Base-by-base conservation (phyloP, 202 grass and related monocot species). In the Schoenoplectus tabernaemontani region DNA sequence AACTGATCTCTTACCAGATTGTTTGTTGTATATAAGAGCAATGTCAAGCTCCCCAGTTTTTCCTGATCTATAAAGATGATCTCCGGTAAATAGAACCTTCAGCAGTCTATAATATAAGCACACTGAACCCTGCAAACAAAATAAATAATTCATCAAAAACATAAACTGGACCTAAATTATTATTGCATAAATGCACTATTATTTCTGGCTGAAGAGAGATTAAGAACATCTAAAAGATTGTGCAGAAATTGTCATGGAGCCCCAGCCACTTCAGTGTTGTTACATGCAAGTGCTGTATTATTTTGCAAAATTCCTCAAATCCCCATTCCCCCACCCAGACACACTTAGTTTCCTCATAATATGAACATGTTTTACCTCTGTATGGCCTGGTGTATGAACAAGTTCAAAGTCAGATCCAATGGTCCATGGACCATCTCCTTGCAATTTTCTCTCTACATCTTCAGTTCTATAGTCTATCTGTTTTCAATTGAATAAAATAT, bases 331-430 rank as follows among this genome's bases (percentile, higher is more conserved):
- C 8, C 23, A 30, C 23, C 2, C 43, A 9, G 20, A 70, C 62
- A 22, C 68, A 43, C 23, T 30, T 17, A 72, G 32, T 50, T 72
- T 50, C 41, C 9, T 46, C 2, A 2, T 73, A 22, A 4, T 30
- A 73, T 80, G 11, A 44, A 50, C 48, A 48, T 23, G 51, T 73
- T 20, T 90, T 92, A 98, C 89, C 78, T 82, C 28, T 8, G 91
- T 94, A 83, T 98, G 95, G 51, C 91, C 95, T 86, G 95, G 95
- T 16, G 95, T 94, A 78, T 94, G 50, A 59, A 94, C 88, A 80
- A 94, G 87, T 77, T 92, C 68, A 62, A 94, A 89, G 79, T 92
- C 91, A 61, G 50, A 83, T 58, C 83, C 88, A 78, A 94, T 92
- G 76, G 62, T 87, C 89, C 95, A 98, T 19, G 95, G 95, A 10